phyloP scores from a whole-genome alignment of 306 rosid genomes.

The Datisca glomerata region DNA sequence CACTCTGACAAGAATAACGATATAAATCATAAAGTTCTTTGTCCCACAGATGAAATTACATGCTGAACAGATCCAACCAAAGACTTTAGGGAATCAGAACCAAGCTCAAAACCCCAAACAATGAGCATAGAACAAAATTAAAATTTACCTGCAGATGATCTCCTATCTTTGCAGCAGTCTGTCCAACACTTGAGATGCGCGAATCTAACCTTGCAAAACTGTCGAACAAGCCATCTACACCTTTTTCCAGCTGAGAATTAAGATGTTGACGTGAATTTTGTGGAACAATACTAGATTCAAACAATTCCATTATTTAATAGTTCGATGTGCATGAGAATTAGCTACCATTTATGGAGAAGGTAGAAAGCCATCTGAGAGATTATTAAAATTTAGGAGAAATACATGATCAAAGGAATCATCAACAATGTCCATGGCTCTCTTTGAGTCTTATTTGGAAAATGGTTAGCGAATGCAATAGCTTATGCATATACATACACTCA shows the following conservation, averaged over 20 bases:
- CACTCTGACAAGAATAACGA: conserved; percentile 64
- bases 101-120: too few species aligned
- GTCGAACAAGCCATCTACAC: conserved; percentile 94
- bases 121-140: conserved; percentile 9
- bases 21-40: conserved; percentile 8
- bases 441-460: too few species aligned
- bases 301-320: conserved; percentile 3
- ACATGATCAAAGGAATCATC: too few species aligned
- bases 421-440: too few species aligned
- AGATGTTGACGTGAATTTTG: conserved; percentile 6
- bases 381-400: too few species aligned
- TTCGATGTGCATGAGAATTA: background rate
- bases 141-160: conserved; percentile 94
- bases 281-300: conserved; percentile 1
- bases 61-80: background rate
- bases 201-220: conserved; percentile 98
- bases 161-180: conserved; percentile 99
- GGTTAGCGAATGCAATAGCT: too few species aligned
- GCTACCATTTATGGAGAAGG: background rate
- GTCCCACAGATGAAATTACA: too few species aligned
- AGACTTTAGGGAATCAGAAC: background rate
- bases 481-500: too few species aligned
- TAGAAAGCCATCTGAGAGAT: background rate
- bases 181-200: conserved; percentile 98
- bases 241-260: conserved; percentile 80